These are phyloP conservation scores for Helicosporidium sp. DNA, from an alignment of 139 green algal genomes.

Conservation along the genomic window DNA sequence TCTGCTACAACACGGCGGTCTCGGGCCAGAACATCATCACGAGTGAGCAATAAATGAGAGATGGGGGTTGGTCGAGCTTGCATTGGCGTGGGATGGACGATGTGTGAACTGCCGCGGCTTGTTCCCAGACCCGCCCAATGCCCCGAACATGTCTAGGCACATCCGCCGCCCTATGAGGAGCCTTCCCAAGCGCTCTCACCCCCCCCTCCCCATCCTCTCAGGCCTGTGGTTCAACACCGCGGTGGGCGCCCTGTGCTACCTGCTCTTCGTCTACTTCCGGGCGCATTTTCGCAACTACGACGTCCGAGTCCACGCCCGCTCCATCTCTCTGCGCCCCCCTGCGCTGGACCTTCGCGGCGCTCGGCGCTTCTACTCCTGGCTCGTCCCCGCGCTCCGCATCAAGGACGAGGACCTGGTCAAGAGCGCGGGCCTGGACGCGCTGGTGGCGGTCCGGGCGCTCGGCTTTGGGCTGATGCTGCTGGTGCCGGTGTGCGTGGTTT, in stretches of 20 bases:
- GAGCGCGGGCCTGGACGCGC: slow-evolving; percentile 26
- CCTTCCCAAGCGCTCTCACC: too few species aligned
- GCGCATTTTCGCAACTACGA: too few species aligned
- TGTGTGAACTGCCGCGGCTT: background rate
- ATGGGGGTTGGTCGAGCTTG: too few species aligned
- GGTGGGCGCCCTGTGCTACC: slow-evolving; percentile 9
- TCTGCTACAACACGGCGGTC: slow-evolving; percentile 19
- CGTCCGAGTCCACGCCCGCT: too few species aligned
- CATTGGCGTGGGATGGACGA: too few species aligned
- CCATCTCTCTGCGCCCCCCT: too few species aligned
- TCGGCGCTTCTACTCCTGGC: slow-evolving; percentile 16
- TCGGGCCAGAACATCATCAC: slow-evolving; percentile 17
- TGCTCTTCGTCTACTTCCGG: slow-evolving; percentile 14
- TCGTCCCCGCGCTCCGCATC: slow-evolving; percentile 25
- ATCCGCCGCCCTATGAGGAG: too few species aligned
- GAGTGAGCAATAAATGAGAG: too few species aligned
- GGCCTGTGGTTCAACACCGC: slow-evolving; percentile 12
- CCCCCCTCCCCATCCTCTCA: background rate
- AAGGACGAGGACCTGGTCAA: slow-evolving; percentile 25
- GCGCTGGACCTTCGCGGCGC: too few species aligned
- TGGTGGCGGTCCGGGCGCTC: slow-evolving; percentile 15
- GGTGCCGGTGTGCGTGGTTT: slow-evolving; percentile 19
- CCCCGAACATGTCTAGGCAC: too few species aligned
- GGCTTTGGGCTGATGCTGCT: slow-evolving; percentile 24
- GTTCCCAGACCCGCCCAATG: background rate